Evolutionary conservation across 169 alveolate genomes (phyloP), one percentile per base, ranked within the genome.

Genomic region (Cryptosporidium felis): DNA sequence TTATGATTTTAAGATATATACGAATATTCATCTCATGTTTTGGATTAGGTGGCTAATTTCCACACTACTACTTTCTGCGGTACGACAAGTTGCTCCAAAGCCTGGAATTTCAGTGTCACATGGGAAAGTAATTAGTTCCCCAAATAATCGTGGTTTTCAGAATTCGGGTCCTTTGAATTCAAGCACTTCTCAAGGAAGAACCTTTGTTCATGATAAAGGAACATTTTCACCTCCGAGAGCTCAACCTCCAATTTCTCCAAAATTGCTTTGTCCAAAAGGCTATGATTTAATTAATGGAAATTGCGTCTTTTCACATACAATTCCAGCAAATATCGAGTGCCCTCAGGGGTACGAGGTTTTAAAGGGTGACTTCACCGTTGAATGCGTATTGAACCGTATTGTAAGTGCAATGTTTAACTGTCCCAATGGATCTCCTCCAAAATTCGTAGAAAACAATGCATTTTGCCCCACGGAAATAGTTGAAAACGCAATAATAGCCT

Each of bases 281-380:
- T 74, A 51, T 53, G 85, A 74, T 18, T 56, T 74, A 34, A 18
- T 74, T 21, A 67, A 51, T 32, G 85, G 32, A 0, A 53, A 28
- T 21, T 74, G 85, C 16, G 21, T 74, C 5, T 74, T 74, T 51
- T 30, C 56, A 6, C 85, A 74, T 14, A 53, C 65, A 2, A 56
- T 74, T 16, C 74, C 85, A 53, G 74, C 85, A 36, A 74, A 74
- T 56, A 30, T 74, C 21, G 85, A 74, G 16, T 74, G 85, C 40
- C 85, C 85, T 4, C 45, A 56, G 4, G 67, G 59, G n/a, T 74
- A 23, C 38, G 85, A 74, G n/a, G 67, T 74, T 16, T 53, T 38
- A n/a, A 74, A 36, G n/a, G 56, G 34, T 2, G 60, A 74, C 5
- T 14, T 53, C 4, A 74, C 41, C 12, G 14, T 74, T 28, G 85